A percentile compares a stretch with the other conserved stretches of the same genome.
Evolutionary conservation across 2,329 filamentous ascomycete genomes (phyloP).

Genomic region (Cordyceps sp.): DNA sequence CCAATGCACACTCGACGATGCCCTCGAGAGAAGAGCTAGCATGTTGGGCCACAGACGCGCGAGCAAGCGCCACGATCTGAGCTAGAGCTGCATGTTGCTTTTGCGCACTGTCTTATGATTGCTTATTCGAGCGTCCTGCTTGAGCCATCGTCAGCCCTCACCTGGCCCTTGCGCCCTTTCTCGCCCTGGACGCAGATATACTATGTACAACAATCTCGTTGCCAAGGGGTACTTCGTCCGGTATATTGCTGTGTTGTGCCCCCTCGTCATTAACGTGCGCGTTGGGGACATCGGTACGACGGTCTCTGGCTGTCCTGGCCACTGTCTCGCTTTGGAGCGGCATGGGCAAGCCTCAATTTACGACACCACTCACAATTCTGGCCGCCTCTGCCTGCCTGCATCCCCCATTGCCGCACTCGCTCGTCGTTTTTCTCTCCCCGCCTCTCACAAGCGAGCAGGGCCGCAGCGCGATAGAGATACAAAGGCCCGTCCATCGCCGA

Average conservation of each 20-base stretch:
- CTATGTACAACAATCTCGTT: constrained; percentile 1
- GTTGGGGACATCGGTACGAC: constrained; percentile 1
- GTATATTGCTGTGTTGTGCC: constrained; percentile 2
- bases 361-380: neutral
- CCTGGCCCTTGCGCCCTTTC: constrained; percentile 1
- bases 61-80: neutral
- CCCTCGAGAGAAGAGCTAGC: neutral
- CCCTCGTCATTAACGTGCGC: constrained; percentile 1
- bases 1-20: neutral
- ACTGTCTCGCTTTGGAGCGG: constrained; percentile 2
- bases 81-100: constrained; percentile 2
- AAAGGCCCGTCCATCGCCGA: too few relatives aligned
- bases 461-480: too few relatives aligned
- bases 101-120: constrained; percentile 3
- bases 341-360: constrained; percentile 1
- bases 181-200: constrained; percentile 3
- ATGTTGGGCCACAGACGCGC: neutral
- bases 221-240: constrained; percentile 1
- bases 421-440: too few relatives aligned
- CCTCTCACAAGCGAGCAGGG: too few relatives aligned
- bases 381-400: constrained; percentile 1
- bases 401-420: too few relatives aligned
- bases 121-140: constrained; percentile 1
- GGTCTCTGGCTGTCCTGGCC: constrained; percentile 1
- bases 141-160: neutral